Percentiles rank a stretch among this genome's conserved stretches.
Conservation (phyloP, 371 early-diverging fungal species). For the Rhizopus microsporus region DNA sequence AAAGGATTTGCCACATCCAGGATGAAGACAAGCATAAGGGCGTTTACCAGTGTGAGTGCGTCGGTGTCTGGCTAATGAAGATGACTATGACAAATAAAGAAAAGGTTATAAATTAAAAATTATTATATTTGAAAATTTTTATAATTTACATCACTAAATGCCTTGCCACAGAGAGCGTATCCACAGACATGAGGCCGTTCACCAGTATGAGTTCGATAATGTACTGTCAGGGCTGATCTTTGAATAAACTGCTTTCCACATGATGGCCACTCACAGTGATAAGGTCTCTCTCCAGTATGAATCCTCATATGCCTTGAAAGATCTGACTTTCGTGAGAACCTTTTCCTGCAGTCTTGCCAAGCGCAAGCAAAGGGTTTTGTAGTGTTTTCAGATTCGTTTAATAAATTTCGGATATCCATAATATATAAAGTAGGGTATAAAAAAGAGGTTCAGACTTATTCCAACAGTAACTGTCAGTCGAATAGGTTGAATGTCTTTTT, state of each 20-base stretch:
- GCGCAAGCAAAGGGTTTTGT: slow-evolving; percentile 62
- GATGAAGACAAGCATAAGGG: slow-evolving; percentile 47
- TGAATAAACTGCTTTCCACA: slow-evolving; percentile 81
- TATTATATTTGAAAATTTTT: neutral
- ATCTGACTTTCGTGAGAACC: slow-evolving; percentile 82
- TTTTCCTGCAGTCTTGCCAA: slow-evolving; percentile 68
- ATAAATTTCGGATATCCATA: slow-evolving; percentile 52
- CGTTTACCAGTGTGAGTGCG: slow-evolving; percentile 54
- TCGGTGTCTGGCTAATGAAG: slow-evolving; percentile 49
- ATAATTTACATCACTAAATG: slow-evolving; percentile 61
- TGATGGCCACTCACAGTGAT: slow-evolving; percentile 60
- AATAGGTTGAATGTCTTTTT: neutral
- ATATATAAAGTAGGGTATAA: neutral
- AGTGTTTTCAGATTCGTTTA: slow-evolving; percentile 33
- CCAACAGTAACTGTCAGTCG: too few species aligned
- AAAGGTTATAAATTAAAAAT: neutral
- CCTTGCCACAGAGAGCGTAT: slow-evolving; percentile 54
- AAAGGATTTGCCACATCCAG: slow-evolving; percentile 59
- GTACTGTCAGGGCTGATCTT: slow-evolving; percentile 80
- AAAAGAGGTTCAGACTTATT: neutral
- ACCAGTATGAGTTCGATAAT: slow-evolving; percentile 78
- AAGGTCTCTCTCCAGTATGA: slow-evolving; percentile 74
- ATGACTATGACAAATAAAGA: slow-evolving; percentile 27
- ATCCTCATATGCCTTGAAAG: slow-evolving; percentile 75
- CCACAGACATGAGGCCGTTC: slow-evolving; percentile 79